Evolutionary conservation across 352 stramenopile species (phyloP).

Genomic region (Pythium graminicola): DNA sequence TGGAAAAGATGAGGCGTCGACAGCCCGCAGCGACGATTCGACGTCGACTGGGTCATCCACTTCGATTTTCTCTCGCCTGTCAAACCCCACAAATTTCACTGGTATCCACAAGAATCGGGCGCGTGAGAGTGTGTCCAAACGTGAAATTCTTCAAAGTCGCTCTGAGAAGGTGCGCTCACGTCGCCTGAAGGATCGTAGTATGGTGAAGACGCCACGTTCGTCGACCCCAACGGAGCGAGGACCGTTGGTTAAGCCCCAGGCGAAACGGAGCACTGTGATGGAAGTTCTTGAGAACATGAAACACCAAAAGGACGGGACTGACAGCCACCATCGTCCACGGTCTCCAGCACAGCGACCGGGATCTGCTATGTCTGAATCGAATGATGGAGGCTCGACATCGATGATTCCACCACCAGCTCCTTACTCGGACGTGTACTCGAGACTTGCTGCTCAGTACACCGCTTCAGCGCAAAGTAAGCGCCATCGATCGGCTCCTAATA

Average conservation of each 20-base stretch:
- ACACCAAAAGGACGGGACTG: constrained; percentile 50
- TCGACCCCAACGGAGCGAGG: constrained; percentile 52
- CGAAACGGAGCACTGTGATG: constrained; percentile 61
- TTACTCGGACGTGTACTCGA: constrained; percentile 71
- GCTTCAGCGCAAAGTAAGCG: constrained; percentile 78
- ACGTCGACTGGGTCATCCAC: constrained; percentile 30
- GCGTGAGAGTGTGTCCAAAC: constrained; percentile 70
- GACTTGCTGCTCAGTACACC: constrained; percentile 75
- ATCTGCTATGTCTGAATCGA: constrained; percentile 25
- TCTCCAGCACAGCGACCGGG: constrained; percentile 20
- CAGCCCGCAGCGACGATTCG: constrained; percentile 59
- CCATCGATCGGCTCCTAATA: constrained; percentile 31
- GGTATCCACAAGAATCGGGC: constrained; percentile 86
- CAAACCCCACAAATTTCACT: constrained; percentile 84
- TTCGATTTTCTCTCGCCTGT: constrained; percentile 81
- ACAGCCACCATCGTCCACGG: constrained; percentile 44
- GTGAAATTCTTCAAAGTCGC: constrained; percentile 69
- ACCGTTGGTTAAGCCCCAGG: constrained; percentile 42
- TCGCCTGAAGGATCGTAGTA: constrained; percentile 57
- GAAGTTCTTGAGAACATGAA: constrained; percentile 83
- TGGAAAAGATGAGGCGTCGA: constrained; percentile 37
- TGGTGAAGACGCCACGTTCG: constrained; percentile 42
- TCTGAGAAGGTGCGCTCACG: constrained; percentile 67
- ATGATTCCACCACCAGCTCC: constrained; percentile 46
- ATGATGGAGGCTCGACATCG: constrained; percentile 15